Evolutionary conservation across 352 stramenopile species (phyloP).

Genomic region (Phytopythium helicoides): DNA sequence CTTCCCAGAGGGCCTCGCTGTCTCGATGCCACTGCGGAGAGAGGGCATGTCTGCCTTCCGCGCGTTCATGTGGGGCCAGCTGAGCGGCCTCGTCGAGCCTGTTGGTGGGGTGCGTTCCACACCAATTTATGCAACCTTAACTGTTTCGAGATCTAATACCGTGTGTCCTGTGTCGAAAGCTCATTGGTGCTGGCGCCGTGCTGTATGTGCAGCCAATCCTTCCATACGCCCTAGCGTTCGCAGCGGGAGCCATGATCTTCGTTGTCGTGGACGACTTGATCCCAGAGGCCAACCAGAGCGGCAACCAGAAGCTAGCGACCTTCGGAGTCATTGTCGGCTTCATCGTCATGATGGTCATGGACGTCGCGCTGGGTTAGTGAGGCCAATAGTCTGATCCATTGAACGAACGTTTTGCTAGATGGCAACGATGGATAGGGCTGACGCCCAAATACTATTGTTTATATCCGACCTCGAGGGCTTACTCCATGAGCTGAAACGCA

Average conservation of each 20-base stretch:
- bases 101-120: conserved; percentile 69
- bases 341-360: conserved; percentile 92
- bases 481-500: conserved; percentile 52
- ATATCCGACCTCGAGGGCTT: conserved; percentile 3
- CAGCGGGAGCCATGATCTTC: conserved; percentile 90
- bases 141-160: background rate
- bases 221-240: conserved; percentile 90
- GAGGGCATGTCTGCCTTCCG: conserved; percentile 80
- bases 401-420: no score
- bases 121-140: background rate
- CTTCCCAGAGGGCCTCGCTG: conserved; percentile 87
- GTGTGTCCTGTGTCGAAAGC: conserved; percentile 36
- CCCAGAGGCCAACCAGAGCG: conserved; percentile 84
- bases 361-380: conserved; percentile 72
- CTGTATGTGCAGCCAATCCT: conserved; percentile 86
- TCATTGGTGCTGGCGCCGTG: conserved; percentile 81
- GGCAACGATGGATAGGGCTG: no score
- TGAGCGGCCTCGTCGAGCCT: conserved; percentile 88
- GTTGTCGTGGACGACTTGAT: conserved; percentile 92
- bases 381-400: background rate
- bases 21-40: conserved; percentile 85
- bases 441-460: no score
- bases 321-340: conserved; percentile 87
- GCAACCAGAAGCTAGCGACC: conserved; percentile 87
- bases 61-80: conserved; percentile 89